Conservation (phyloP, 305 asterid genomes). For the Lippia alba region DNA sequence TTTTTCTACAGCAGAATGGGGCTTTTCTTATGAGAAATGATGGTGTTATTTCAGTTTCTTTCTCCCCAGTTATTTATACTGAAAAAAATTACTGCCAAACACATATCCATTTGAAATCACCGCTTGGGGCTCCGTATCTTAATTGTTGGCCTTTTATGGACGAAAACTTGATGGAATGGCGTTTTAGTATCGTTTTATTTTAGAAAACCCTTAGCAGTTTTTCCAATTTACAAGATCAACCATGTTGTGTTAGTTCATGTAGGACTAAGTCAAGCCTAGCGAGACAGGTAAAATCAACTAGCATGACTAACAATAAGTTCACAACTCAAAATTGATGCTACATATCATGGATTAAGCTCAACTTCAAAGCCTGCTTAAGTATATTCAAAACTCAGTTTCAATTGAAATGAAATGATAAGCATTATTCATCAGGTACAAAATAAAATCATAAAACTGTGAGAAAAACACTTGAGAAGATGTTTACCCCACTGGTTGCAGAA, state of each 20-base stretch:
- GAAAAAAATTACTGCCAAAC: slow-evolving; percentile 10
- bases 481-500: slow-evolving; percentile 86
- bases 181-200: slow-evolving; percentile 3
- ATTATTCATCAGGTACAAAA: slow-evolving; percentile 24
- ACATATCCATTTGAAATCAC: slow-evolving; percentile 16
- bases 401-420: slow-evolving; percentile 28
- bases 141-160: slow-evolving; percentile 4
- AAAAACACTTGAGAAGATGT: slow-evolving; percentile 39
- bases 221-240: neutral
- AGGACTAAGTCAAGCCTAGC: slow-evolving; percentile 2
- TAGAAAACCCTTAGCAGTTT: neutral
- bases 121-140: slow-evolving; percentile 12
- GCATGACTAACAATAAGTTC: slow-evolving; percentile 16
- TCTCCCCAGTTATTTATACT: neutral
- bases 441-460: slow-evolving; percentile 25
- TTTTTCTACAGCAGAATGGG: slow-evolving; percentile 2
- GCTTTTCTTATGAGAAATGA: slow-evolving; percentile 6
- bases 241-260: too few species aligned
- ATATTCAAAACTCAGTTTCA: slow-evolving; percentile 28
- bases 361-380: neutral
- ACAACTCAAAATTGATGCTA: slow-evolving; percentile 13
- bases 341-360: neutral
- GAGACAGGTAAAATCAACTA: slow-evolving; percentile 14
- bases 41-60: slow-evolving; percentile 8
- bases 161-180: neutral